Conservation (phyloP, 805 yeast genomes). For the Wickerhamomyces ciferrii region DNA sequence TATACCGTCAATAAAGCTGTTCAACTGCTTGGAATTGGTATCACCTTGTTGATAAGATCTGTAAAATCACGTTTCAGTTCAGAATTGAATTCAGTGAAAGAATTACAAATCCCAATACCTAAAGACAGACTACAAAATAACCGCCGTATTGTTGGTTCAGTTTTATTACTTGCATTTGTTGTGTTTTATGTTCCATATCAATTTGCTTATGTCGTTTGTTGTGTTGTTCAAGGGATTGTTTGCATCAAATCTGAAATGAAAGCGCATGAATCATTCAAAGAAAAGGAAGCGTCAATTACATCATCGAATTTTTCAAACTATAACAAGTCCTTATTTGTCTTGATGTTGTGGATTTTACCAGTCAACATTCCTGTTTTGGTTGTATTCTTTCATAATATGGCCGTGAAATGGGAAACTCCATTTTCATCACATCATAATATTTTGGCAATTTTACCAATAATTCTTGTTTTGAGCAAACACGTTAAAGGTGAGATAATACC, state of each 20-base stretch:
- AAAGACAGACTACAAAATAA: slow-evolving; percentile 1
- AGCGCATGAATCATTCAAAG: slow-evolving; percentile 3
- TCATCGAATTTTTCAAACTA: slow-evolving; percentile 33
- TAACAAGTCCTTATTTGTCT: slow-evolving; percentile 53
- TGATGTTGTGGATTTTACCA: slow-evolving; percentile 77
- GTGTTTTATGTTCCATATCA: slow-evolving; percentile 75
- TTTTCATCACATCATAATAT: slow-evolving; percentile 84
- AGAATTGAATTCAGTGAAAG: neutral
- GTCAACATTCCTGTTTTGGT: slow-evolving; percentile 72
- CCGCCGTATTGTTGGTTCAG: slow-evolving; percentile 11
- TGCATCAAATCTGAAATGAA: slow-evolving; percentile 31
- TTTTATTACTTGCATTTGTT: slow-evolving; percentile 37
- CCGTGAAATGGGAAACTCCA: slow-evolving; percentile 76
- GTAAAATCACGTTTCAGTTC: neutral
- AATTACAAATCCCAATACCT: neutral
- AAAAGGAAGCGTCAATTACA: slow-evolving; percentile 4
- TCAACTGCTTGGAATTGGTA: neutral
- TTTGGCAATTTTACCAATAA: slow-evolving; percentile 69
- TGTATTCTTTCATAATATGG: slow-evolving; percentile 77
- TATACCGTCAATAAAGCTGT: slow-evolving; percentile 24
- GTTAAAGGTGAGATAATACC: slow-evolving; percentile 45
- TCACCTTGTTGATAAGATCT: neutral
- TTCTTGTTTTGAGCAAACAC: slow-evolving; percentile 52
- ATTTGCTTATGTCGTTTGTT: slow-evolving; percentile 60
- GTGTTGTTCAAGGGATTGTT: slow-evolving; percentile 52